Evolutionary conservation across 495 filamentous ascomycete genomes (phyloP), one percentile per base, ranked within the genome.

Genomic region (Evansstolkia leycettana): DNA sequence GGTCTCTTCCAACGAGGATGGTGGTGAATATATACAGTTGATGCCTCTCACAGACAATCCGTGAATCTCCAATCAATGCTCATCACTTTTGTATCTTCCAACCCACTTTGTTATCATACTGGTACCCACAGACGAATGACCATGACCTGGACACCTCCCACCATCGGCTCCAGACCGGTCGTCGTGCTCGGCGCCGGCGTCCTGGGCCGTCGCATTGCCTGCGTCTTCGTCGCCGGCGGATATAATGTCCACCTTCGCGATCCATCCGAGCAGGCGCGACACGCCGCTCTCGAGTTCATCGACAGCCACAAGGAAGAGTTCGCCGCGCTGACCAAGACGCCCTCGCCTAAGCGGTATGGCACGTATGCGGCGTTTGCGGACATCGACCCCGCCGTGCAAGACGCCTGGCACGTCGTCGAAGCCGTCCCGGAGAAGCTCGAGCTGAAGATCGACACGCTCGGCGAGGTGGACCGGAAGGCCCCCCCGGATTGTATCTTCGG

Each of bases 321-420:
- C 1, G 28, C 44, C 1, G 43, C 55, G 3, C 65, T 63, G 46
- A 47, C 46, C 19, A 33, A 49, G 17, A 51, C 59, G 13, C 62
- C 50, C 13, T 51, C 33, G 31, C 41, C 34, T 17, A 37, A 13
- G 18, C 57, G n/a, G n/a, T n/a, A 45, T 26, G 65, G 50, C 5
- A 43, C 36, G 2, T 45, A 49, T 8, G 15, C 43, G 10, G 46
- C 46, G 0, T 56, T 63, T 23, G 46, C 55, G 20, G 48, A 59
- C 23, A 26, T 73, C 8, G 29, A 50, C 13, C 38, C 55, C 0
- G 63, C 62, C 0, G 53, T 73, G 1, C 17, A 40, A n/a, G 55
- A 64, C 28, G 53, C 65, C 1, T 60, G 58, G 55, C 57, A 73
- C 3, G 60, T 72, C 8, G 62, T 76, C 38, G 72, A 76, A 41